A percentile compares a stretch with the other conserved stretches of the same genome.
These are phyloP conservation scores for Aspergillus sp. DNA, from an alignment of 2,329 filamentous ascomycete genomes.

Conservation along the genomic window DNA sequence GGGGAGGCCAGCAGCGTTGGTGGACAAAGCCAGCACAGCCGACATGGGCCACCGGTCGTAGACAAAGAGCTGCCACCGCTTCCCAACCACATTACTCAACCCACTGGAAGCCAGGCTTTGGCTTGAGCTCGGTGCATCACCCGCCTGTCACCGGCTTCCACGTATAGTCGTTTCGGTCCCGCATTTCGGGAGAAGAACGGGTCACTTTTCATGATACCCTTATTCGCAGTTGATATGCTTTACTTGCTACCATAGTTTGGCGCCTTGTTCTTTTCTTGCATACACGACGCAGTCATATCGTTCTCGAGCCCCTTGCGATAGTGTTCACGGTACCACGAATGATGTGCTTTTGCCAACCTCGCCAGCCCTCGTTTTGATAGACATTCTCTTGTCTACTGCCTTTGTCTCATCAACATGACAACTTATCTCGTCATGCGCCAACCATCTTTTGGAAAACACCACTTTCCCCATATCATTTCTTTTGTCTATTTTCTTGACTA, in stretches of 20 bases:
- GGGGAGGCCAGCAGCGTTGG: conserved; percentile 70
- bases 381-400: neutral
- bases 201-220: conserved; percentile 21
- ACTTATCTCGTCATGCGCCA: conserved; percentile 12
- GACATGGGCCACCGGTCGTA: conserved; percentile 22
- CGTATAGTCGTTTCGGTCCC: neutral
- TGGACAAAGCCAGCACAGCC: conserved; percentile 55
- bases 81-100: conserved; percentile 15
- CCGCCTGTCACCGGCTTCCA: neutral
- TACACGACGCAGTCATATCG: conserved; percentile 15
- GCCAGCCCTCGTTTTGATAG: neutral
- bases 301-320: conserved; percentile 17
- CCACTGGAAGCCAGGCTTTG: conserved; percentile 22
- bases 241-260: conserved; percentile 12
- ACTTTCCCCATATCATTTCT: conserved; percentile 8
- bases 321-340: conserved; percentile 32
- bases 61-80: conserved; percentile 32
- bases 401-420: conserved; percentile 7
- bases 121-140: conserved; percentile 6
- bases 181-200: neutral
- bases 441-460: conserved; percentile 14
- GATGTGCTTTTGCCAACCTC: conserved; percentile 21
- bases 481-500: conserved; percentile 1
- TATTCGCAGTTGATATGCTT: conserved; percentile 15
- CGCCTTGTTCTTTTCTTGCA: conserved; percentile 12